Evolutionary conservation across 2,329 filamentous ascomycete genomes (phyloP).

Genomic region (Paracoccidioides lutzii): DNA sequence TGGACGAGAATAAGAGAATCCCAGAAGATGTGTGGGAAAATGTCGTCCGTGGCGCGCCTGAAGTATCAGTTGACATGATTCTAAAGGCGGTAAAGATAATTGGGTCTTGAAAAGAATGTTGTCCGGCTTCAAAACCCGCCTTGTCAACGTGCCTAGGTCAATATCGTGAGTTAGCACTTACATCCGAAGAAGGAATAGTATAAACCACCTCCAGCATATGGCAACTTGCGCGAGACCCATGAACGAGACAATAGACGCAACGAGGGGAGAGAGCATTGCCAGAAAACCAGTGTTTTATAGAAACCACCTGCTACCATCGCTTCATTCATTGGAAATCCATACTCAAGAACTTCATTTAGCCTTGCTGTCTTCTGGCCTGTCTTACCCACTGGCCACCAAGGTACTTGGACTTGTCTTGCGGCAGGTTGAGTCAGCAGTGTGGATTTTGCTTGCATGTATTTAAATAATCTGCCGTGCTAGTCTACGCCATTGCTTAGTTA

Average conservation of each 20-base stretch:
- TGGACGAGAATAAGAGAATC: constrained; percentile 50
- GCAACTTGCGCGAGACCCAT: no score
- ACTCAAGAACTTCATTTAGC: no score
- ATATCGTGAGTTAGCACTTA: not conserved
- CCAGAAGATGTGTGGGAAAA: constrained; percentile 54
- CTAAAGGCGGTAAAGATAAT: constrained; percentile 32
- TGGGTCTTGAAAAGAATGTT: constrained; percentile 7
- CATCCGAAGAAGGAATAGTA: no score
- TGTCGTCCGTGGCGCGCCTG: constrained; percentile 51
- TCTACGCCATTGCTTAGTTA: no score
- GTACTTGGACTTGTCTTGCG: no score
- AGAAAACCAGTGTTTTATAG: not conserved
- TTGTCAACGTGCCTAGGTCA: not conserved
- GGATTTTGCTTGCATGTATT: no score
- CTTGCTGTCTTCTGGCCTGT: no score
- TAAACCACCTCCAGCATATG: no score
- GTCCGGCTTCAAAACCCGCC: not conserved
- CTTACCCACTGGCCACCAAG: no score
- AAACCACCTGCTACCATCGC: not conserved
- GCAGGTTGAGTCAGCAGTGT: no score
- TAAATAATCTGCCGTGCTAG: no score
- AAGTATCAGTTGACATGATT: constrained; percentile 52
- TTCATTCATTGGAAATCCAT: no score
- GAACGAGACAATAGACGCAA: not conserved
- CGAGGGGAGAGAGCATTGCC: not conserved